These are phyloP conservation scores for Boletus tylopilopsis DNA, from an alignment of 768 basidiomycete species.

Conservation along the genomic window DNA sequence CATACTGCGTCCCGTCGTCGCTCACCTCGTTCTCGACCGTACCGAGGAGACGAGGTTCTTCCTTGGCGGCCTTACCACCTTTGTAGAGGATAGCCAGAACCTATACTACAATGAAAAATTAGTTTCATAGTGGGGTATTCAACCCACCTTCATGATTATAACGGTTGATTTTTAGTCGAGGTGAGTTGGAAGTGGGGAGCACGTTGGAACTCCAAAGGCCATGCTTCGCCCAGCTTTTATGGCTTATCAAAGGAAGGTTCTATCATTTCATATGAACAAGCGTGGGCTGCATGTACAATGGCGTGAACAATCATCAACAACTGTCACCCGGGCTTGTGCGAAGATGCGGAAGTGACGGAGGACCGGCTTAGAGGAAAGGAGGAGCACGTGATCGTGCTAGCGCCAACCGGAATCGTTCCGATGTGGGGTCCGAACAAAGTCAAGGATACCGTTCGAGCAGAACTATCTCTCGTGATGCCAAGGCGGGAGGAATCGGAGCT, in stretches of 20 bases:
- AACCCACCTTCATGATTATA: conserved; percentile 42
- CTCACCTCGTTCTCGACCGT: conserved; percentile 75
- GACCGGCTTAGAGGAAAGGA: neutral
- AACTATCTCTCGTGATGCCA: neutral
- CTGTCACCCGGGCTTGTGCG: no score
- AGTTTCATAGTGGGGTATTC: neutral
- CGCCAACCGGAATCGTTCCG: conserved; percentile 5
- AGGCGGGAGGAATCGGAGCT: conserved; percentile 9
- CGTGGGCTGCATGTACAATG: neutral
- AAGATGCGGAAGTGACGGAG: no score
- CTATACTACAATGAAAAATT: conserved; percentile 31
- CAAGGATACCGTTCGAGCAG: neutral
- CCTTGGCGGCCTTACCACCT: conserved; percentile 58
- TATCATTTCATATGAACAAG: neutral
- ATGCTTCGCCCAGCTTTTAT: conserved; percentile 16
- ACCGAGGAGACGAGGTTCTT: conserved; percentile 75
- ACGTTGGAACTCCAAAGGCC: neutral
- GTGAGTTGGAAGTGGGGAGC: conserved; percentile 9
- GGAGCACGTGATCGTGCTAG: conserved; percentile 10
- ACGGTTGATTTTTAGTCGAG: neutral
- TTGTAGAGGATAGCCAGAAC: conserved; percentile 73
- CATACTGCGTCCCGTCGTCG: neutral
- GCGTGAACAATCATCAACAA: no score
- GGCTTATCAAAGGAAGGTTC: neutral
- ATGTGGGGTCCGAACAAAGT: neutral